Percentiles rank a stretch among this genome's conserved stretches.
phyloP scores from a whole-genome alignment of 768 basidiomycete species.

The Pisolithus microcarpus region DNA sequence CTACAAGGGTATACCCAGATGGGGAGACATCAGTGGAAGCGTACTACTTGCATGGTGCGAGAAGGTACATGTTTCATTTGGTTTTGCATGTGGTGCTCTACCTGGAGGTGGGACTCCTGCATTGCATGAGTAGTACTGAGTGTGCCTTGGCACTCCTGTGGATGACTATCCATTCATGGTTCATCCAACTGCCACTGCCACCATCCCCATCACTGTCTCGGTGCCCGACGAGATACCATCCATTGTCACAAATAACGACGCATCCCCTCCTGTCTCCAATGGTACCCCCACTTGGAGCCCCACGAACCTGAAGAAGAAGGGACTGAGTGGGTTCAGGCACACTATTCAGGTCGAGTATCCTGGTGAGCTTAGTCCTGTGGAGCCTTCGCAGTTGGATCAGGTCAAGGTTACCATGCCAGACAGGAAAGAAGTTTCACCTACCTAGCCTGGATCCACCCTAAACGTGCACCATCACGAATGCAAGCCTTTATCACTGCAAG shows the following conservation, averaged over 20 bases:
- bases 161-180: constrained; percentile 73
- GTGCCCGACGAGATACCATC: constrained; percentile 19
- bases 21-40: too few species aligned
- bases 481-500: constrained; percentile 8
- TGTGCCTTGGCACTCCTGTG: constrained; percentile 36
- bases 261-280: constrained; percentile 15
- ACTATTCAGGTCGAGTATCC: constrained; percentile 94
- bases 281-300: constrained; percentile 31
- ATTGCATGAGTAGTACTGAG: too few species aligned
- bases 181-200: constrained; percentile 21
- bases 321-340: constrained; percentile 55
- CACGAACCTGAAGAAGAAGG: constrained; percentile 42
- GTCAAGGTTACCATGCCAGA: constrained; percentile 10
- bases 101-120: too few species aligned
- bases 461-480: constrained; percentile 12
- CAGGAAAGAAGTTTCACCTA: constrained; percentile 9
- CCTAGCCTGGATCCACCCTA: constrained; percentile 12
- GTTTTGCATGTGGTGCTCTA: too few species aligned
- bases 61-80: too few species aligned
- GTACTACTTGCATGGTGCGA: too few species aligned
- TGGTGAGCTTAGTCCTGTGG: constrained; percentile 42
- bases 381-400: constrained; percentile 15
- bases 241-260: constrained; percentile 10
- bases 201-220: constrained; percentile 24
- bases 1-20: too few species aligned